Percentiles rank a stretch among this genome's conserved stretches.
phyloP scores from a whole-genome alignment of 768 basidiomycete species.

The Boletus subparvulus region DNA sequence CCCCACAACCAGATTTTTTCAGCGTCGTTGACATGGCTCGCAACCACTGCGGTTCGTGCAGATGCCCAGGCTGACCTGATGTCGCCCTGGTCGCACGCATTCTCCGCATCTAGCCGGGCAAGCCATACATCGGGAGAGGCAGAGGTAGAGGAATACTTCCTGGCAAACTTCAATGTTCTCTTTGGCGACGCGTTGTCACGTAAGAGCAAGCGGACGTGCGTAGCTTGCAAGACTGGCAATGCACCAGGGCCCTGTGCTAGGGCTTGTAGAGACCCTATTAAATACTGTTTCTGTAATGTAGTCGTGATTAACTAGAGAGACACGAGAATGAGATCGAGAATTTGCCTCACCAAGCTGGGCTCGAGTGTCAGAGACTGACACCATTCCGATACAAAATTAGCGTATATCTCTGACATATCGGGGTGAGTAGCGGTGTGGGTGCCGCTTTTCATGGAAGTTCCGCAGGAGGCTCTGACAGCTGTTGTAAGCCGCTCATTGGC shows the following conservation, averaged over 20 bases:
- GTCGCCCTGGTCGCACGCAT: constrained; percentile 23
- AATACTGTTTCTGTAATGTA: constrained; percentile 50
- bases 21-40: constrained; percentile 22
- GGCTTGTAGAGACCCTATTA: constrained; percentile 45
- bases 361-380: constrained; percentile 36
- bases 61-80: constrained; percentile 41
- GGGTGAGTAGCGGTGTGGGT: constrained; percentile 21
- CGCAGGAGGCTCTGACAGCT: constrained; percentile 30
- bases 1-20: constrained; percentile 59
- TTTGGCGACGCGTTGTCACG: constrained; percentile 23
- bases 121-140: constrained; percentile 51
- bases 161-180: constrained; percentile 41
- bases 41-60: constrained; percentile 40
- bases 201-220: constrained; percentile 38
- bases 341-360: constrained; percentile 30
- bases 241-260: constrained; percentile 27
- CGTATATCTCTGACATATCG: constrained; percentile 38
- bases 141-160: constrained; percentile 46
- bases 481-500: constrained; percentile 31
- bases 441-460: constrained; percentile 6
- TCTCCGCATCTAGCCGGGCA: constrained; percentile 48
- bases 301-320: not conserved
- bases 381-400: constrained; percentile 50
- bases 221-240: constrained; percentile 34
- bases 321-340: not conserved